phyloP scores from a whole-genome alignment of 2,329 filamentous ascomycete genomes.

The Gliomastix tumulicola region DNA sequence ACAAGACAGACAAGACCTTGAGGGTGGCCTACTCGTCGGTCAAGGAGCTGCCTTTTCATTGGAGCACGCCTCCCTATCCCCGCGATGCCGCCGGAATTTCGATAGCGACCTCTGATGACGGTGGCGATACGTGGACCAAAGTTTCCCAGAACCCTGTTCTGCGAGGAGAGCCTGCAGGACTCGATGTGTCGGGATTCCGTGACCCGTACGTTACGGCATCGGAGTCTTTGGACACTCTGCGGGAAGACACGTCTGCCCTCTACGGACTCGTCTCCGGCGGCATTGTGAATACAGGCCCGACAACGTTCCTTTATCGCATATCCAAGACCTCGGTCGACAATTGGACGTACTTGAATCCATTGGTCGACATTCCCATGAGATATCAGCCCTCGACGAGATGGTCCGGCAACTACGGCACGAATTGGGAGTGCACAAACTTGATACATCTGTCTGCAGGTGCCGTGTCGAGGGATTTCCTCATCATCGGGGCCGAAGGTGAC shows the following conservation, averaged over 20 bases:
- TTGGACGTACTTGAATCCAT: slow-evolving; percentile 36
- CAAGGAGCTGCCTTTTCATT: slow-evolving; percentile 23
- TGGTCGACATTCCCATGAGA: slow-evolving; percentile 30
- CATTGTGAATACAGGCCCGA: slow-evolving; percentile 29
- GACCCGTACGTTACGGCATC: slow-evolving; percentile 22
- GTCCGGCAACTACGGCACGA: slow-evolving; percentile 41
- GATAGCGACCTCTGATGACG: slow-evolving; percentile 28
- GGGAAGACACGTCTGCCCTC: slow-evolving; percentile 15
- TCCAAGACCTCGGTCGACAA: slow-evolving; percentile 25
- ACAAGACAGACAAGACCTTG: slow-evolving; percentile 20
- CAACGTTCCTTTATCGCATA: slow-evolving; percentile 38
- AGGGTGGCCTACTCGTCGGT: slow-evolving; percentile 26
- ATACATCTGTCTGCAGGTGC: slow-evolving; percentile 30
- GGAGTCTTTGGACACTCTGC: slow-evolving; percentile 14
- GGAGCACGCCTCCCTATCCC: slow-evolving; percentile 25
- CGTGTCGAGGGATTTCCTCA: slow-evolving; percentile 27
- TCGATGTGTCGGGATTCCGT: slow-evolving; percentile 21
- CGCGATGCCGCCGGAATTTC: slow-evolving; percentile 30
- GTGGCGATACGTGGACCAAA: slow-evolving; percentile 24
- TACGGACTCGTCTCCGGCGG: slow-evolving; percentile 44
- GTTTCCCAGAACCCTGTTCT: slow-evolving; percentile 20
- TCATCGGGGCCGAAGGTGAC: slow-evolving; percentile 37
- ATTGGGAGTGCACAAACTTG: slow-evolving; percentile 44
- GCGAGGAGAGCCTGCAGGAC: slow-evolving; percentile 15
- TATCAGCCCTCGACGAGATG: slow-evolving; percentile 29